A percentile compares a stretch with the other conserved stretches of the same genome.
Evolutionary conservation across 208 protist genomes (phyloP).

Genomic region (Leptomonas pyrrhocoris): DNA sequence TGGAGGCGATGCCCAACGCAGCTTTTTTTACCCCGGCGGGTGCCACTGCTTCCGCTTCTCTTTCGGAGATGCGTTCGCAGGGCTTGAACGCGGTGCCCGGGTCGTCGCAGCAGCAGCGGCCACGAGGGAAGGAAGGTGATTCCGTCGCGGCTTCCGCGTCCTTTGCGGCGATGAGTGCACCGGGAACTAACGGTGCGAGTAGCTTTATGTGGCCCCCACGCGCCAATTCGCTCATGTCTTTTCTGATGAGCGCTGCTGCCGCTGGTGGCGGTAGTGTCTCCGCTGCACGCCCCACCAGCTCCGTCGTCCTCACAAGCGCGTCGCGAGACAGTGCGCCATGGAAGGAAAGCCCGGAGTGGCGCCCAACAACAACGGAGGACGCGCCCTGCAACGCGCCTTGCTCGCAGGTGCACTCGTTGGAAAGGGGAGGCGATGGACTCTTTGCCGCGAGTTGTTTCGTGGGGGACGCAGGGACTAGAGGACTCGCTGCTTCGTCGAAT

Average conservation of each 20-base stretch:
- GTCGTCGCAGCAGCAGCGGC: background rate
- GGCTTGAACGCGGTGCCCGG: background rate
- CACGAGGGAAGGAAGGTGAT: background rate
- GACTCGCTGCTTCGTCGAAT: background rate
- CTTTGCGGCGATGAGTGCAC: background rate
- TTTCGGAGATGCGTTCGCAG: background rate
- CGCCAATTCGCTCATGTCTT: background rate
- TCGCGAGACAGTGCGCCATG: background rate
- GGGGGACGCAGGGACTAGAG: background rate
- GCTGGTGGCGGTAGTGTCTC: background rate
- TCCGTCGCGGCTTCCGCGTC: background rate
- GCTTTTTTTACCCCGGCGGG: no score
- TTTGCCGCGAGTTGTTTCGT: background rate
- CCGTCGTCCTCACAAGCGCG: background rate
- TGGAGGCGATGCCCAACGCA: slow-evolving; percentile 9
- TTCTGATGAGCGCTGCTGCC: background rate
- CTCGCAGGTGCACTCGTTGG: no score
- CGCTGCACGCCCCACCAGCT: slow-evolving; percentile 3
- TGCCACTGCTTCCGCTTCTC: background rate
- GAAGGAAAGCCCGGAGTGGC: background rate
- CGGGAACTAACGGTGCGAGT: background rate
- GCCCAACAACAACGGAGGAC: background rate
- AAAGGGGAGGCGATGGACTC: no score
- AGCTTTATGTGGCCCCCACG: slow-evolving; percentile 14
- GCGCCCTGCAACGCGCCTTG: background rate